Conservation (phyloP, 108 stramenopile genomes). For the Cyclotella choctawhatcheeana region DNA sequence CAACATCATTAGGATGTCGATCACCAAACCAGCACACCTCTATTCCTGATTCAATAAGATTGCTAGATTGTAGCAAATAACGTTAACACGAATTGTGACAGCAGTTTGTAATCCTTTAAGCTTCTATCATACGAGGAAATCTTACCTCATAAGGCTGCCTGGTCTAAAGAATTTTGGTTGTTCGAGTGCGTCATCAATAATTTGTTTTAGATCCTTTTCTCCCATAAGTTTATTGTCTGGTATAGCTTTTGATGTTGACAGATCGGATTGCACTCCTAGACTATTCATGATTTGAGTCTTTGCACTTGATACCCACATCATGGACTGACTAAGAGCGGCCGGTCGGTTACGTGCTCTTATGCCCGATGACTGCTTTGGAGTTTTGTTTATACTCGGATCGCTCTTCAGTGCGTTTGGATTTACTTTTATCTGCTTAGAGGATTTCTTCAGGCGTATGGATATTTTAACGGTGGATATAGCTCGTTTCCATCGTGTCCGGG, state of each 20-base stretch:
- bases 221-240: not conserved
- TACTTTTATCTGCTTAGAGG: not conserved
- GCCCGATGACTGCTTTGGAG: not conserved
- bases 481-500: slow-evolving; percentile 22
- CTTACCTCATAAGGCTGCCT: slow-evolving; percentile 1
- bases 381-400: not conserved
- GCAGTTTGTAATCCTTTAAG: not conserved
- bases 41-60: slow-evolving; percentile 19
- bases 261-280: slow-evolving; percentile 1
- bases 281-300: slow-evolving; percentile 12
- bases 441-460: slow-evolving; percentile 4
- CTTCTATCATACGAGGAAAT: not conserved
- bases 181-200: slow-evolving; percentile 14
- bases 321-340: slow-evolving; percentile 6
- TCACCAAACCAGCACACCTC: slow-evolving; percentile 29
- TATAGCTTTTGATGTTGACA: not conserved
- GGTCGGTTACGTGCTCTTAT: not conserved
- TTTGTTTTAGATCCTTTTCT: slow-evolving; percentile 1
- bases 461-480: slow-evolving; percentile 15
- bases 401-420: not conserved
- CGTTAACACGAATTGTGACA: not conserved
- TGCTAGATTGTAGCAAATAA: too few relatives aligned
- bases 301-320: slow-evolving; percentile 12
- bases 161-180: slow-evolving; percentile 4
- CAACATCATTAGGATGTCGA: slow-evolving; percentile 19